phyloP scores from a whole-genome alignment of 1,284 basidiomycete species.

The Cronartium quercuum region DNA sequence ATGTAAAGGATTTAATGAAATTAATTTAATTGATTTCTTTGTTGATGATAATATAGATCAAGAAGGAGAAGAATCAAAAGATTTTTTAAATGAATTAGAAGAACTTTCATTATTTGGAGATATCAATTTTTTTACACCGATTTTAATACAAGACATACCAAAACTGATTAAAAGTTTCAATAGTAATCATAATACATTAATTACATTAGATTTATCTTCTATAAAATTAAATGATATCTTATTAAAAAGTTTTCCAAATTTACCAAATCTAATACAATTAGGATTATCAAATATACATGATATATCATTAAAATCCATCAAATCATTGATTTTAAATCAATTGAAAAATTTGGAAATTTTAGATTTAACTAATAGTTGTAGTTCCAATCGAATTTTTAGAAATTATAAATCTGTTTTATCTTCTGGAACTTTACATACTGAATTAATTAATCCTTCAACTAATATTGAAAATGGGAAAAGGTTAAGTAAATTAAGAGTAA shows the following conservation, averaged over 20 bases:
- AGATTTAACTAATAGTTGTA: constrained; percentile 17
- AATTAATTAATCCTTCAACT: constrained; percentile 13
- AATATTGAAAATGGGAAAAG: not conserved
- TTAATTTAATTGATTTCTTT: constrained; percentile 16
- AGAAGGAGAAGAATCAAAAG: constrained; percentile 16
- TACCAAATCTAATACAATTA: constrained; percentile 12
- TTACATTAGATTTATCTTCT: constrained; percentile 24
- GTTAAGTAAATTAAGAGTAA: constrained; percentile 6
- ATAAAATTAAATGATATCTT: not conserved
- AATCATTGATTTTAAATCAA: not conserved
- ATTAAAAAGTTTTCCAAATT: constrained; percentile 1
- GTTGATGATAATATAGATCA: not conserved
- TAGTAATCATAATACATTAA: constrained; percentile 5
- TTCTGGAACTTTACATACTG: not conserved
- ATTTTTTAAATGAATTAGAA: constrained; percentile 11
- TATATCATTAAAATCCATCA: not conserved
- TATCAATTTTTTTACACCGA: constrained; percentile 5
- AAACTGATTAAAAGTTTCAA: constrained; percentile 3
- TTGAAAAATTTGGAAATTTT: constrained; percentile 9
- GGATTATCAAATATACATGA: constrained; percentile 7
- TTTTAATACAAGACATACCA: not conserved
- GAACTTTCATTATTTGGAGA: constrained; percentile 29
- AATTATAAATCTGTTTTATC: not conserved
- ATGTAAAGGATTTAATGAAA: constrained; percentile 17
- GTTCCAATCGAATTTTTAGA: not conserved